A percentile compares a stretch with the other conserved stretches of the same genome.
These are phyloP conservation scores for Xerocomellus dryophilus DNA, from an alignment of 768 basidiomycete species.

Conservation along the genomic window DNA sequence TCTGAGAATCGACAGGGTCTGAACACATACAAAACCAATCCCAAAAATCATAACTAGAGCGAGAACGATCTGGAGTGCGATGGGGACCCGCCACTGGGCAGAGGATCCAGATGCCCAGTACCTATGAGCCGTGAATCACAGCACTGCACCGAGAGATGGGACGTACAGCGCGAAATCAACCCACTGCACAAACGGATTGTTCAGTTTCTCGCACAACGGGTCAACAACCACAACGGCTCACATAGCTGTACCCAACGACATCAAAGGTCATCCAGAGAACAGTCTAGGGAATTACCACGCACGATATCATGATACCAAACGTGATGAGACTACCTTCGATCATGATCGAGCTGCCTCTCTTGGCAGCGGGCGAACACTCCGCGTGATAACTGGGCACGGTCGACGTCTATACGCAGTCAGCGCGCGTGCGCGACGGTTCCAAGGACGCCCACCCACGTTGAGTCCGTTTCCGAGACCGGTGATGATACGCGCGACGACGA, in stretches of 20 bases:
- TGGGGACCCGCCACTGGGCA: constrained; percentile 61
- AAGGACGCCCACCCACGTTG: constrained; percentile 37
- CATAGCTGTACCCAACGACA: constrained; percentile 13
- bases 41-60: constrained; percentile 50
- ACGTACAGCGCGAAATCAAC: constrained; percentile 59
- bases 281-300: constrained; percentile 26
- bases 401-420: constrained; percentile 45
- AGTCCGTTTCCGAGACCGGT: constrained; percentile 67
- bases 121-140: constrained; percentile 25
- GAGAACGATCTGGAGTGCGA: constrained; percentile 57
- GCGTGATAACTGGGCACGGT: constrained; percentile 65
- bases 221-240: constrained; percentile 7
- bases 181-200: constrained; percentile 40
- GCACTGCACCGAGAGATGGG: background rate
- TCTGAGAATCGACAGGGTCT: background rate
- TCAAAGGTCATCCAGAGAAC: background rate
- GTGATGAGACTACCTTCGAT: constrained; percentile 63
- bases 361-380: constrained; percentile 60
- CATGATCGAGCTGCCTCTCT: constrained; percentile 61
- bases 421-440: too few species aligned
- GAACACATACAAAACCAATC: constrained; percentile 43
- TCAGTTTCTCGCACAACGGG: background rate
- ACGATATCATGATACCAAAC: constrained; percentile 62
- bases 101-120: constrained; percentile 51
- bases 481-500: constrained; percentile 58